Base-by-base conservation (phyloP, 352 stramenopile genomes). In the Phytophthora foliorum region DNA sequence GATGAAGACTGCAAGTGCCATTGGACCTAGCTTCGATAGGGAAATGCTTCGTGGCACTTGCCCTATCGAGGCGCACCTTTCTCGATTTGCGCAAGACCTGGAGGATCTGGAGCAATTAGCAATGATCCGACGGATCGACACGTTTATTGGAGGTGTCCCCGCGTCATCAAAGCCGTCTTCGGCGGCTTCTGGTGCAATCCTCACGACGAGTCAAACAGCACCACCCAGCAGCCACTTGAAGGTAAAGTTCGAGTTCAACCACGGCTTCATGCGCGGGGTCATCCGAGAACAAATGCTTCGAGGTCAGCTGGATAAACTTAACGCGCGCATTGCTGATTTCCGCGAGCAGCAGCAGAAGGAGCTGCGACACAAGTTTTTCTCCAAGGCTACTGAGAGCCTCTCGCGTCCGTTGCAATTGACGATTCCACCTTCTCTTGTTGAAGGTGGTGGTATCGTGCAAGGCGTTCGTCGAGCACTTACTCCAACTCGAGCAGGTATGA, bases 211-310 rank as follows among this genome's bases (percentile, higher is more conserved):
- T 16, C 72, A 70, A 67, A 57, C 66, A 52, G 46, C 62, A 17
- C 44, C 72, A 46, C 57, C 64, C 13, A 80, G 48, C 27, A 77
- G 49, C 24, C 62, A 70, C 22, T 54, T 92, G 51, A 94, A 92
- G 56, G 74, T 91, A 55, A 96, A 95, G 67, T 96, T 90, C 49
- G 84, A 95, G 59, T 95, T 96, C 27, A 81, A 77, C 41, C 88
- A 96, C 49, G 89, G 89, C 25, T 96, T 96, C 67, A 94, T 96
- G 86, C 75, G 88, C 55, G 78, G 92, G 60, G 86, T 95, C 50
- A 84, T 96, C 19, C 87, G 85, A 13, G 84, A 85, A 19, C 88
- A 95, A 72, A 88, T 96, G 84, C 75, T 96, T 8, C 80, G 84
- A 66, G 87, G 77, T 14, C 89, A 96, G 36, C 80, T 92, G 8